These are phyloP conservation scores for Fusarium sp. DNA, from an alignment of 2,329 filamentous ascomycete genomes.

Conservation along the genomic window DNA sequence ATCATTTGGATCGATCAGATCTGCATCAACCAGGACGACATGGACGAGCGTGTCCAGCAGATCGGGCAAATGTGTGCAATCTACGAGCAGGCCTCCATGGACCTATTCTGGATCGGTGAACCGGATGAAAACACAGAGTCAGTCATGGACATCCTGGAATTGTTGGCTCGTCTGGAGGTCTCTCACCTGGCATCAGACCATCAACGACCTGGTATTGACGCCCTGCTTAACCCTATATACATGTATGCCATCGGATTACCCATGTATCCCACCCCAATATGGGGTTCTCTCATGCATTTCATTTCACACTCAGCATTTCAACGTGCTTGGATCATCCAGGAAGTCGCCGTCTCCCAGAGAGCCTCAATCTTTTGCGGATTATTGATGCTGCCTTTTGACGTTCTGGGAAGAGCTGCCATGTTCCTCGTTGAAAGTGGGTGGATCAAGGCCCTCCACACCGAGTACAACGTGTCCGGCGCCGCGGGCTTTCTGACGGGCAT, in stretches of 20 bases:
- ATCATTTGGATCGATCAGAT: conserved; percentile 4
- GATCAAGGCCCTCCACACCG: neutral
- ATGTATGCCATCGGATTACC: neutral
- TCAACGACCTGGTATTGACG: neutral
- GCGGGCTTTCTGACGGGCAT: conserved; percentile 1
- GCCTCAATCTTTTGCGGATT: neutral
- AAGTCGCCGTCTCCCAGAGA: neutral
- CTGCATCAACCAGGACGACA: conserved; percentile 6
- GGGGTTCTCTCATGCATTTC: neutral
- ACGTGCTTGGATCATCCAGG: neutral
- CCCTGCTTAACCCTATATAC: neutral
- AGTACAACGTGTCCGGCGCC: neutral
- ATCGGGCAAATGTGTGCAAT: conserved; percentile 5
- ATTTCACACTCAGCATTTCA: neutral
- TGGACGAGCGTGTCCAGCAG: neutral
- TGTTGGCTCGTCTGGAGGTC: neutral
- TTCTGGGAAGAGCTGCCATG: neutral
- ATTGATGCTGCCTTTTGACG: neutral
- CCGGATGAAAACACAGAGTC: neutral
- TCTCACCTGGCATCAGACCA: neutral
- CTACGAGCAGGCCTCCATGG: neutral
- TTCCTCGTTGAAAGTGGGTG: neutral
- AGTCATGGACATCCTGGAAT: neutral
- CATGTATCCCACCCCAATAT: neutral
- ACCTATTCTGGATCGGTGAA: neutral